Evolutionary conservation across 2,329 filamentous ascomycete genomes (phyloP).

Genomic region (Colletotrichum sublineola): DNA sequence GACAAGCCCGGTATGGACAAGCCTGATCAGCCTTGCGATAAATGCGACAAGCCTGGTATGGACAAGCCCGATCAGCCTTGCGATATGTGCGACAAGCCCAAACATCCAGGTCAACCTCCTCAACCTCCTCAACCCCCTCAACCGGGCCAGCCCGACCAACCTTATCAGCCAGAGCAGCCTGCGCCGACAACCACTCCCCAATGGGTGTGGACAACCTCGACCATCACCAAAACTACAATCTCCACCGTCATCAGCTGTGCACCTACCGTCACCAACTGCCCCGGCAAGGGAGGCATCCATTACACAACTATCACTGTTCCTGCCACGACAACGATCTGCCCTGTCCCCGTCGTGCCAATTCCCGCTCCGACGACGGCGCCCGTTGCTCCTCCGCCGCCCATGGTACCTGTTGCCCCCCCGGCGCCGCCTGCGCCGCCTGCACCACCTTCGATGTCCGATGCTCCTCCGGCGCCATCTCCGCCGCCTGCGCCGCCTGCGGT

Average conservation of each 20-base stretch:
- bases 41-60: not conserved
- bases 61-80: not conserved
- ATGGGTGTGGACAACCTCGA: conserved; percentile 58
- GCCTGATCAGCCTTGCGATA: not conserved
- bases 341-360: conserved; percentile 51
- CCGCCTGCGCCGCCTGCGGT: no score
- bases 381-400: no score
- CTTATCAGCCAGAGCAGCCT: conserved; percentile 10
- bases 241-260: conserved; percentile 57
- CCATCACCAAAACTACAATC: conserved; percentile 55
- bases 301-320: conserved; percentile 55
- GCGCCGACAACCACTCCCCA: conserved; percentile 45
- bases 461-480: not conserved
- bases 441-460: conserved; percentile 1
- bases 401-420: no score
- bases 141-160: conserved; percentile 31
- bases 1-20: not conserved
- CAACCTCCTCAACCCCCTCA: conserved; percentile 6
- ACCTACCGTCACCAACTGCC: conserved; percentile 53
- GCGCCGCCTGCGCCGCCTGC: conserved; percentile 2
- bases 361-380: conserved; percentile 27
- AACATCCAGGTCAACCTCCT: not conserved
- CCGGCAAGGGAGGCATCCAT: conserved; percentile 50
- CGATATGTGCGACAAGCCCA: conserved; percentile 18
- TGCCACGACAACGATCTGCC: conserved; percentile 60